Evolutionary conservation across 1,284 basidiomycete species (phyloP).

Genomic region (Megacollybia platyphylla): DNA sequence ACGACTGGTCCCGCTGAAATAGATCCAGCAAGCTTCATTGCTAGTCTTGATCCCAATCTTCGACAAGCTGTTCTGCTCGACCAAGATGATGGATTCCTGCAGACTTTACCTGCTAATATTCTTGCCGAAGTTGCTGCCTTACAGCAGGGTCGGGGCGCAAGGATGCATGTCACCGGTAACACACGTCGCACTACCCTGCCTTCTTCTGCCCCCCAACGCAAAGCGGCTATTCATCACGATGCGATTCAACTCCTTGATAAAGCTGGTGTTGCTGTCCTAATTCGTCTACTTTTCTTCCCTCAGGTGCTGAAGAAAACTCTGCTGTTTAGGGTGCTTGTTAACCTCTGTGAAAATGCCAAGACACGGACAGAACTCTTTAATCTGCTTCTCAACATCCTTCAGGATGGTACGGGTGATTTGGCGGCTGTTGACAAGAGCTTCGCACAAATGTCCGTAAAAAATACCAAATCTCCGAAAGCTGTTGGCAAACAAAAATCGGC

Average conservation of each 20-base stretch:
- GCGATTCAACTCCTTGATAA: slow-evolving; percentile 94
- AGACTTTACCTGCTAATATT: slow-evolving; percentile 71
- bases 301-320: slow-evolving; percentile 80
- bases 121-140: slow-evolving; percentile 69
- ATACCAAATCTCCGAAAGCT: slow-evolving; percentile 44
- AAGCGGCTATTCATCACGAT: slow-evolving; percentile 54
- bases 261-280: slow-evolving; percentile 77
- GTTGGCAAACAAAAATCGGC: slow-evolving; percentile 56
- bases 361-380: slow-evolving; percentile 91
- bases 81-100: slow-evolving; percentile 74
- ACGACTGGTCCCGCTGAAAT: slow-evolving; percentile 54
- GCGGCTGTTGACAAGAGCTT: slow-evolving; percentile 90
- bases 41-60: slow-evolving; percentile 74
- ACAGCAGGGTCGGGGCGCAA: slow-evolving; percentile 27
- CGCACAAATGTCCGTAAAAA: slow-evolving; percentile 78
- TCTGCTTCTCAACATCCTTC: slow-evolving; percentile 82
- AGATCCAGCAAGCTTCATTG: slow-evolving; percentile 80
- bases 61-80: slow-evolving; percentile 82
- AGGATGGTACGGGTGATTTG: slow-evolving; percentile 90
- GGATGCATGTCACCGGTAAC: slow-evolving; percentile 24
- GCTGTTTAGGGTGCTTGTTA: slow-evolving; percentile 85
- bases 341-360: slow-evolving; percentile 91
- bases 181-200: slow-evolving; percentile 23
- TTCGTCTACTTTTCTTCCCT: slow-evolving; percentile 94
- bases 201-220: slow-evolving; percentile 26